Conservation (phyloP, 1,284 basidiomycete genomes). For the Puccinia coronata region DNA sequence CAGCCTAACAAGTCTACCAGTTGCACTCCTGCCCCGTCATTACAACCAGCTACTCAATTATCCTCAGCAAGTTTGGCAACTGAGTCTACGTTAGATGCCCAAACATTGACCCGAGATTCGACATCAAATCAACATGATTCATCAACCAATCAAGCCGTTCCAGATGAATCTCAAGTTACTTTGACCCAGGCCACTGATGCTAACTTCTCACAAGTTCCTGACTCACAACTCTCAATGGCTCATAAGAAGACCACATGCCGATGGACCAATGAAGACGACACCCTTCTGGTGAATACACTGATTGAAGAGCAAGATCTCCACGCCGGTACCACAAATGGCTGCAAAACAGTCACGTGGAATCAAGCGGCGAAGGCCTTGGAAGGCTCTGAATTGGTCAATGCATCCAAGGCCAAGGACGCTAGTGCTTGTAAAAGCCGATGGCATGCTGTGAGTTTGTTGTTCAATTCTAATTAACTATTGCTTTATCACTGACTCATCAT, state of each 20-base stretch:
- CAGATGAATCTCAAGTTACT: neutral
- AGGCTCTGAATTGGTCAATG: neutral
- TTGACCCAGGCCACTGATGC: neutral
- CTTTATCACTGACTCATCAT: neutral
- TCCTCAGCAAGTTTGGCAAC: too few species aligned
- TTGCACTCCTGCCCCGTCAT: neutral
- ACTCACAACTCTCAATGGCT: neutral
- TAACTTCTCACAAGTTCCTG: neutral
- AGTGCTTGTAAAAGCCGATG: neutral
- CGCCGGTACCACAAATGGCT: slow-evolving; percentile 7
- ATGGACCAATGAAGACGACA: slow-evolving; percentile 7
- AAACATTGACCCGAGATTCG: neutral
- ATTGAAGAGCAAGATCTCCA: neutral
- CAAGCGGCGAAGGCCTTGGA: neutral
- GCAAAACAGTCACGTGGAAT: neutral
- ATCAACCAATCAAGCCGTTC: neutral
- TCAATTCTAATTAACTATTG: too few species aligned
- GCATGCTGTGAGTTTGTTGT: neutral
- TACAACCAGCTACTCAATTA: too few species aligned
- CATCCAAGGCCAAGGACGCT: neutral
- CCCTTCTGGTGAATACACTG: neutral
- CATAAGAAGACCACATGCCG: neutral
- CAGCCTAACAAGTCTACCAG: too few species aligned
- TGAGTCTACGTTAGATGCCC: too few species aligned
- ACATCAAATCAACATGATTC: too few species aligned